Base-by-base conservation (phyloP, 2,329 filamentous ascomycete genomes). In the Colletotrichum theobromicola region DNA sequence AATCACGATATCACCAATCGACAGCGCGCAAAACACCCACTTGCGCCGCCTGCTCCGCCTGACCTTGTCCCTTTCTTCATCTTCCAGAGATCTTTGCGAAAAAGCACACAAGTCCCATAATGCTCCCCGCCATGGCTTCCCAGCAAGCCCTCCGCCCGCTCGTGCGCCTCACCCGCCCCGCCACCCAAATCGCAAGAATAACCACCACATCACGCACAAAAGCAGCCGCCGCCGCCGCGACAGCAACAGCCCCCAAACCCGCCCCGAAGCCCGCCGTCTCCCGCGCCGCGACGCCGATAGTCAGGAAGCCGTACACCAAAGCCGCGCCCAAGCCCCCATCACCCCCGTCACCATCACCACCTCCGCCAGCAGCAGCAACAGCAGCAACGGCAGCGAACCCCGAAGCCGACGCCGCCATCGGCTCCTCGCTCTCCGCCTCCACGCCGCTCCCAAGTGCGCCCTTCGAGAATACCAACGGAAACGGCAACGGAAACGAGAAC, bases 141-240 rank as follows among this genome's bases (percentile, higher is more conserved):
- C 57, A 64, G 28, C 46, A 61, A 28, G 24, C 71, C 50, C 28
- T 74, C n/a, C 75, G 76, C 46, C 76, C 74, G 13, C 64, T 76
- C 57, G 28, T 77, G 5, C 58, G 76, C 15, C 63, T 64, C 18
- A 53, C 71, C 10, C 72, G 67, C 26, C 60, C 60, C 12, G 28
- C 61, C 34, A n/a, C 50, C 62, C 4, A 34, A n/a, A 37, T 34
- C 63, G 67, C 70, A 12, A 61, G 60, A 16, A 50, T 72, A 18
- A 21, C 63, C 5, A 30, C 70, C 3, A 65, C 69, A 21, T 24
- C 58, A 2, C 58, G 50, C 64, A n/a, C 21, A 26, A 53, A 42
- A n/a, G 57, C 69, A 46, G 46, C 67, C 32, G 46, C 63, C 28
- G 46, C 63, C 28, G 32, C 64, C 7, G 34, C 42, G 15, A 18